Base-by-base conservation (phyloP, 805 yeast genomes). In the Kodamaea hsintzibuensis region DNA sequence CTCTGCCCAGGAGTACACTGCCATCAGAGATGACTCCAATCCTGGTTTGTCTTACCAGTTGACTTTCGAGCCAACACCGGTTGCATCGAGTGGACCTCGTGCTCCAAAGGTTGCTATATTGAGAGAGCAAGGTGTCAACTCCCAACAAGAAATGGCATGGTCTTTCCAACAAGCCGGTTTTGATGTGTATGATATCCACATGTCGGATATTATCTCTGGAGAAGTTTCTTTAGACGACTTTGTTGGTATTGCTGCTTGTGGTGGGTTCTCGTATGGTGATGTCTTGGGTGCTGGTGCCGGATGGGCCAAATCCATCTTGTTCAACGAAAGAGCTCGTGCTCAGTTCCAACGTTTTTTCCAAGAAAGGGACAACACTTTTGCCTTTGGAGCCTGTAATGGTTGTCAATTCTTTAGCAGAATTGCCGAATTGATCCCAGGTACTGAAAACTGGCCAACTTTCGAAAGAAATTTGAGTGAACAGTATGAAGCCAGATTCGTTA, bases 111-210 rank as follows among this genome's bases (percentile, higher is more conserved):
- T 95, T 60, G 99, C 98, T 42, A 91, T 95, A 53, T 79, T 95
- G 65, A 88, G 99, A 76, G 99, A 95, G 70, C 99, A 95, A 76
- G 99, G 99, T 76, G 97, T 95, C 53, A 95, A 95, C 71, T 96
- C 98, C 37, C 97, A 93, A 69, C 89, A 88, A 80, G 99, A 95
- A 76, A 92, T 95, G 98, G 98, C 98, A 2, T 92, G 96, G 90
- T 83, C 93, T 60, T 91, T 95, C 81, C 86, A 86, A 68, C 91
- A 86, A 70, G 97, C 98, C 37, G 99, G 99, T 0, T 95, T 95
- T 71, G 91, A 85, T 17, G 80, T 92, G n/a, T 83, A 89, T 55
- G 99, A 95, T 72, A 96, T 95, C 42, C 98, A 96, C 66, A 95
- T 95, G 99, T 83, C 96, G 17, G 99, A 95, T 69, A 82, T 95